Evolutionary conservation across 75 land plant genomes (phyloP), one percentile per base, ranked within the genome.

Genomic region (Sequoia sempervirens): DNA sequence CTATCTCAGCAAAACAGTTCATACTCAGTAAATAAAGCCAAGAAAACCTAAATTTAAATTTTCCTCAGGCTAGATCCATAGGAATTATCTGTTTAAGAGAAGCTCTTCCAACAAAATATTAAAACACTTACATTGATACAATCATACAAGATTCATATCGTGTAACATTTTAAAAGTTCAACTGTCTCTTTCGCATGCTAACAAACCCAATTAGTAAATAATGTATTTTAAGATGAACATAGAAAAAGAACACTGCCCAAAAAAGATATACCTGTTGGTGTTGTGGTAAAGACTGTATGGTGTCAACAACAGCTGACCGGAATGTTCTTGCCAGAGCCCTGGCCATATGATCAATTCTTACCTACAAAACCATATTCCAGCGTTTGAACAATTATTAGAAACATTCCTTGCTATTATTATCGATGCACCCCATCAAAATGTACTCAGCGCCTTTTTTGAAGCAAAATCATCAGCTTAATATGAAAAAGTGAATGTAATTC

Each of bases 271-370:
- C 99, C 94, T 97, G 99, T 87, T 95, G 96, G 86, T 97, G 99
- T 52, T 90, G 94, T 61, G 99, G 99, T 41, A 97, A 91, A 83
- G 91, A 87, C 68, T 94, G 95, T 82, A 96, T 93, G 5, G 89
- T 97, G 38, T 96, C 96, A 37, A 97, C 96, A 23, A 90, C 83
- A 73, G 95, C 86, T 26, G 93, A 94, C 82, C 86, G 91, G 70
- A 89, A 97, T 70, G 93, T 87, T 84, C 89, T 94, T 82, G 98
- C 90, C 79, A 97, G 84, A 34, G 99, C 98, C 64, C 75, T 78
- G 83, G 93, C 95, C 93, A 97, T 93, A 82, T 96, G 96, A 84
- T 94, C 92, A 83, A 94, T 85, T 81, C 89, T 87, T 52, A 97
- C 99, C 99, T 96, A 89, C 45, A 85, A 84, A 13, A 83, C 46